phyloP scores from a whole-genome alignment of 192 early-diverging fungal species.

The Backusella australiensis region DNA sequence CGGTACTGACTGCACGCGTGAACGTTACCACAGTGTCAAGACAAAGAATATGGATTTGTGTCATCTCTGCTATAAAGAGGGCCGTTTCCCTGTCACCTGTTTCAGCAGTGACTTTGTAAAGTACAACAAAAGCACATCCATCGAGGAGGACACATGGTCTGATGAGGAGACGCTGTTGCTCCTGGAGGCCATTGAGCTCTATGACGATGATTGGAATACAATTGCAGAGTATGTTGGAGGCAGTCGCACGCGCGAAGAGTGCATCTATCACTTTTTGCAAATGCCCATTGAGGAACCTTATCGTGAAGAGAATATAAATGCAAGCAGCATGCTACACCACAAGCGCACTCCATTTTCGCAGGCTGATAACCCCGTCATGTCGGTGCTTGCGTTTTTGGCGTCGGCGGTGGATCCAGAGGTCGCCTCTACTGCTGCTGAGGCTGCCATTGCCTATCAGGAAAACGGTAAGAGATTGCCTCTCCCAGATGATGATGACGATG shows the following conservation, averaged over 20 bases:
- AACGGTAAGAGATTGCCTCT: slow-evolving; percentile 39
- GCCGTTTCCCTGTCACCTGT: slow-evolving; percentile 86
- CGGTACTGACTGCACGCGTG: slow-evolving; percentile 78
- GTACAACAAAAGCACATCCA: not conserved
- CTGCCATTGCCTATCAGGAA: slow-evolving; percentile 58
- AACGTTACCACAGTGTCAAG: slow-evolving; percentile 85
- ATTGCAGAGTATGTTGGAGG: slow-evolving; percentile 90
- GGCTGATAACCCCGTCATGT: slow-evolving; percentile 93
- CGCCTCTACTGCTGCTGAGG: slow-evolving; percentile 82
- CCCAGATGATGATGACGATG: slow-evolving; percentile 10
- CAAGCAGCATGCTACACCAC: slow-evolving; percentile 46
- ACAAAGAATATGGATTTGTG: slow-evolving; percentile 81
- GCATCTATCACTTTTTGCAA: slow-evolving; percentile 87
- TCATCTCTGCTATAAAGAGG: slow-evolving; percentile 85
- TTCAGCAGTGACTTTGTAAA: slow-evolving; percentile 85
- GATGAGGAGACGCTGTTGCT: slow-evolving; percentile 91
- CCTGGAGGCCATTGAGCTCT: slow-evolving; percentile 94
- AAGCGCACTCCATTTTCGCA: slow-evolving; percentile 74
- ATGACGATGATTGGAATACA: slow-evolving; percentile 93
- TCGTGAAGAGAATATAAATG: slow-evolving; percentile 22
- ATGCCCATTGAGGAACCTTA: slow-evolving; percentile 93
- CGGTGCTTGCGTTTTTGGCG: slow-evolving; percentile 87
- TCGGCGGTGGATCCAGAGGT: slow-evolving; percentile 89
- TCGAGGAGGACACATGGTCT: slow-evolving; percentile 59
- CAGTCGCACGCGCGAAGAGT: slow-evolving; percentile 87